Evolutionary conservation across 1,284 basidiomycete genomes (phyloP), one percentile per base, ranked within the genome.

Genomic region (Ustilago sp.): DNA sequence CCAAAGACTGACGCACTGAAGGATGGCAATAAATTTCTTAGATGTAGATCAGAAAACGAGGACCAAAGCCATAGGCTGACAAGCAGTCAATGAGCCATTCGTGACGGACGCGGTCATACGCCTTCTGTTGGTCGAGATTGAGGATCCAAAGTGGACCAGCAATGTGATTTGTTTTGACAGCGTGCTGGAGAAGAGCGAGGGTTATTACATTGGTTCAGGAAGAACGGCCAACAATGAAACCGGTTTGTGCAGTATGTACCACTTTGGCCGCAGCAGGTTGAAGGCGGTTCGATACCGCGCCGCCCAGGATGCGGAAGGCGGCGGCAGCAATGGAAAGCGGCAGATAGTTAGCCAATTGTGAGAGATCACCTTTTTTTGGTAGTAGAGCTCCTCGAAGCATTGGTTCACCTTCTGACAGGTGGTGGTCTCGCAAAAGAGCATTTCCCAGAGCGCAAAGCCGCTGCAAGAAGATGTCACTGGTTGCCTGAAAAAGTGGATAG

Each of bases 331-430:
- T 41, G 12, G 39, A 54, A 9, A 54, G 52, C 4, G 52, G 52
- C 15, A 35, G 52, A 38, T 54, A 54, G 28, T 54, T 54, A 17
- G 15, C 34, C 12, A 54, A n/a, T n/a, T 38, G 34, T 0, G 52
- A 38, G 35, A 54, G 52, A 13, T 54, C 52, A 8, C 52, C 52
- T 38, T 54, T 54, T 19, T 54, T 54, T 5, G 52, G 52, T n/a
- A 54, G 8, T 7, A 54, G 34, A 6, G 39, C 52, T 0, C 52
- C 52, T 19, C 52, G 8, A 3, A 54, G 35, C 32, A 38, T 36
- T 9, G 52, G 52, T 38, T 54, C 52, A 17, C 52, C 52, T 54
- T 54, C 35, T 7, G 52, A 35, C 11, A 54, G 17, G 5, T 36
- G 35, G 35, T 54, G 52, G 13, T 35, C 52, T 8, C 34, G 35